These are phyloP conservation scores for Furcasterigmium furcatum DNA, from an alignment of 2,329 filamentous ascomycete genomes.

Conservation along the genomic window DNA sequence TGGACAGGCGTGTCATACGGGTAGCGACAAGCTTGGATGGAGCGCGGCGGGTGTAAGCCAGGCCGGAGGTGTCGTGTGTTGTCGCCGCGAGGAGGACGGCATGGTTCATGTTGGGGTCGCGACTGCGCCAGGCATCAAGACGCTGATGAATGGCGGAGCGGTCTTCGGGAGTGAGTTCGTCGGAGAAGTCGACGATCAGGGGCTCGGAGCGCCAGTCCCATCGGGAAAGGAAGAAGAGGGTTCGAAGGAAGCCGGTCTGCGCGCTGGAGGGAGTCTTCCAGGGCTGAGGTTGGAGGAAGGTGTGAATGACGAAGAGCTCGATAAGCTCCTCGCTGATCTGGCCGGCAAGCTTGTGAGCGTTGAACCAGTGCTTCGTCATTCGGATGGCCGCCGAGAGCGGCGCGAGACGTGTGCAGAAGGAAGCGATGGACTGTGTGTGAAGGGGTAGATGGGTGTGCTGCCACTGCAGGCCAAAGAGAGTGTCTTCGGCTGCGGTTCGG, in stretches of 20 bases:
- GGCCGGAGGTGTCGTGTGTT: slow-evolving; percentile 72
- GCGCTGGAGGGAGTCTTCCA: slow-evolving; percentile 76
- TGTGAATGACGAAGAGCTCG: slow-evolving; percentile 75
- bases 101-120: slow-evolving; percentile 85
- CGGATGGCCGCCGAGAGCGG: slow-evolving; percentile 80
- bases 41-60: slow-evolving; percentile 69
- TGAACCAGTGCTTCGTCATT: slow-evolving; percentile 87
- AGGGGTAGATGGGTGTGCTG: slow-evolving; percentile 70
- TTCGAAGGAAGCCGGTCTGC: slow-evolving; percentile 77
- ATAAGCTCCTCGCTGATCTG: slow-evolving; percentile 80
- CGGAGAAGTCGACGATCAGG: slow-evolving; percentile 73
- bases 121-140: slow-evolving; percentile 80
- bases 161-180: slow-evolving; percentile 58
- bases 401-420: slow-evolving; percentile 75
- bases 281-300: slow-evolving; percentile 79
- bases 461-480: slow-evolving; percentile 69
- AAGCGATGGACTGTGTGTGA: slow-evolving; percentile 78
- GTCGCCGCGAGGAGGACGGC: slow-evolving; percentile 79
- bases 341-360: slow-evolving; percentile 71
- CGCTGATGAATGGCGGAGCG: slow-evolving; percentile 63
- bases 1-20: slow-evolving; percentile 78
- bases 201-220: slow-evolving; percentile 93
- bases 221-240: slow-evolving; percentile 72
- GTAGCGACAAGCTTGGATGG: slow-evolving; percentile 82
- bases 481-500: slow-evolving; percentile 66